Base-by-base conservation (phyloP, 495 filamentous ascomycete species). In the Tricharina praecox region DNA sequence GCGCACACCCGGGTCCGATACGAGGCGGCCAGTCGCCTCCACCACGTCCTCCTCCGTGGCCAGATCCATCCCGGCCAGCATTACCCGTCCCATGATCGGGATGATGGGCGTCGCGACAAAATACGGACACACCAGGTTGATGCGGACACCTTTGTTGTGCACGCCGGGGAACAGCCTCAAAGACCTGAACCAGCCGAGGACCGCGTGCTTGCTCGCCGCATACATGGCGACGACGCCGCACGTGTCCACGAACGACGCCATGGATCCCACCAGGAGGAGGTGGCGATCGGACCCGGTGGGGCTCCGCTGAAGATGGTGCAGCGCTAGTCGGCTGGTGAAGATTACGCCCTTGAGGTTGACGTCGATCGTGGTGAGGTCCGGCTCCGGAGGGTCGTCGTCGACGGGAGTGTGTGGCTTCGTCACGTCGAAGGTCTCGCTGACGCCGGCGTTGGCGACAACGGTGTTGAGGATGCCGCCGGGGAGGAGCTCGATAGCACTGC, bases 391-490 rank as follows among this genome's bases (percentile, higher is more conserved):
- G 19, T 62, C 56, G 3, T 68, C 63, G 18, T 53, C 56, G 49
- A 67, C 66, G 23, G 67, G 47, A 9, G 55, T 51, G 4, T 41
- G 39, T 0, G 68, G 67, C 20, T 52, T 23, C 45, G 69, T 64
- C 20, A 74, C 63, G 18, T 48, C 38, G 23, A 62, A 63, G 8
- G 61, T 50, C 23, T 72, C 67, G 58, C 72, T 68, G 42, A 82
- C 73, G 23, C 79, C 81, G 3, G 81, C 80, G 55, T 78, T 81
- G 39, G 77, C 76, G 45, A 82, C 70, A 0, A 83, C 73, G 23
- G 68, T 67, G 58, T 82, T 73, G 48, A 84, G 66, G 1, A 63
- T 55, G 7, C 70, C 67, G 28, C 72, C 63, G 0, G 75, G 75
- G 28, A 73, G 76, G 16, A 64, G 59, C 30, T 61, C 41, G n/a